A percentile compares a stretch with the other conserved stretches of the same genome.
Conservation (phyloP, 495 filamentous ascomycete genomes). For the Daldinia decipiens region DNA sequence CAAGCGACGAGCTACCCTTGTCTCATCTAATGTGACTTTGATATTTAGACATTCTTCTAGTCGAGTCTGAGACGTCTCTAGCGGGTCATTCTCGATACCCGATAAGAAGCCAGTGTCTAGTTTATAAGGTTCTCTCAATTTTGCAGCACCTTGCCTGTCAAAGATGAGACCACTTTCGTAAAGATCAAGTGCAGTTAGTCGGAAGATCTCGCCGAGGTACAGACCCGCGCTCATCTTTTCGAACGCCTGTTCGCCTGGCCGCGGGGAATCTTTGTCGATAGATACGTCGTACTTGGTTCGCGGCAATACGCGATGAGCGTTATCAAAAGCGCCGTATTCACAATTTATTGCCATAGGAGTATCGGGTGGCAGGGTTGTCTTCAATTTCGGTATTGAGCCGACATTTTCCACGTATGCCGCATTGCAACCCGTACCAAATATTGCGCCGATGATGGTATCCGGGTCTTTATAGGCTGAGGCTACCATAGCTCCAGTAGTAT, state of each 20-base stretch:
- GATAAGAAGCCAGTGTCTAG: constrained; percentile 81
- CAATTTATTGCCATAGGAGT: constrained; percentile 89
- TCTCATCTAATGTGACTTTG: constrained; percentile 66
- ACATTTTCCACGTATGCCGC: too few relatives aligned
- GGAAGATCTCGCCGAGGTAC: constrained; percentile 84
- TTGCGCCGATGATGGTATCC: too few relatives aligned
- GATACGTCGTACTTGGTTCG: constrained; percentile 76
- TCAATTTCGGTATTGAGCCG: too few relatives aligned
- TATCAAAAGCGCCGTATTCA: constrained; percentile 90
- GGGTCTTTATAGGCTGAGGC: too few relatives aligned
- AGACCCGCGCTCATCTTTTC: constrained; percentile 91
- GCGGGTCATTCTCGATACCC: constrained; percentile 80
- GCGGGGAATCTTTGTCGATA: constrained; percentile 82
- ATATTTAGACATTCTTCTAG: constrained; percentile 71
- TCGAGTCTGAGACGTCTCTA: constrained; percentile 72
- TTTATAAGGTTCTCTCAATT: constrained; percentile 74
- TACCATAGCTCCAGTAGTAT: too few relatives aligned
- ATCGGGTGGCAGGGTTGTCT: constrained; percentile 37
- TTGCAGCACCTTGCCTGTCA: constrained; percentile 70
- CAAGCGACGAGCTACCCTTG: constrained; percentile 76
- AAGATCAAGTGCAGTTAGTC: constrained; percentile 77
- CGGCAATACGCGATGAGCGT: constrained; percentile 81
- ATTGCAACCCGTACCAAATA: too few relatives aligned
- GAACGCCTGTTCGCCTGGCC: constrained; percentile 83
- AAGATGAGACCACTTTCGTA: constrained; percentile 74